Base-by-base conservation (phyloP, 176 grass and related monocot genomes). In the Calamus simplicifolius region DNA sequence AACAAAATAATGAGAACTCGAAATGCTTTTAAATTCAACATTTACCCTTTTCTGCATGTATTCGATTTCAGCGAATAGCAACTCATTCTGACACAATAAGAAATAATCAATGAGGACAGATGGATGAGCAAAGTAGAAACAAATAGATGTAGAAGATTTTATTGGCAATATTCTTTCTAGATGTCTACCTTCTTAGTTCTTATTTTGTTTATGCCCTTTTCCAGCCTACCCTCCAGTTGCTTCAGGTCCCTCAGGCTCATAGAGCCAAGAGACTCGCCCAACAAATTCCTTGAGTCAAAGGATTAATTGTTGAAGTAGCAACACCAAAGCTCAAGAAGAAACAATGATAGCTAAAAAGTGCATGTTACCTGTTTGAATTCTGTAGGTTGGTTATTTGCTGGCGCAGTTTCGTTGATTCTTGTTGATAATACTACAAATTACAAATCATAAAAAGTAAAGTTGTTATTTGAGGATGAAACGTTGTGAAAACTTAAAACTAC, bases 161-260 rank as follows among this genome's bases (percentile, higher is more conserved):
- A 6, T 43, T 8, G 2, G 35, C 8, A 43, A 13, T 43, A 13
- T 12, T 43, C 35, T 43, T 43, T 43, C 35, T n/a, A 50, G 29
- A 50, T 19, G 51, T 18, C 8, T 85, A 97, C 92, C 83, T 82
- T 97, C 72, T 71, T 90, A 56, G 75, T 69, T 63, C 92, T 89
- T 66, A 97, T 97, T 78, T 91, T 97, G 66, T 58, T 68, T 19
- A 97, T 63, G 13, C 72, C 84, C 78, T 80, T 74, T 38, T 91
- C 92, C 59, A 97, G 61, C 51, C 77, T 97, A 29, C 3, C 80
- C 66, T 97, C 92, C 4, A 87, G 65, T 31, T 71, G 64, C 62
- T 85, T 97, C 17, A 80, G 77, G 13, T 97, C 92, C 31, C 74
- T 77, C 21, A 43, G 49, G 61, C 23, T 79, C 65, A 79, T 76